A percentile compares a stretch with the other conserved stretches of the same genome.
Evolutionary conservation across 169 alveolate genomes (phyloP).

Genomic region (Ichthyophthirius multifiliis): DNA sequence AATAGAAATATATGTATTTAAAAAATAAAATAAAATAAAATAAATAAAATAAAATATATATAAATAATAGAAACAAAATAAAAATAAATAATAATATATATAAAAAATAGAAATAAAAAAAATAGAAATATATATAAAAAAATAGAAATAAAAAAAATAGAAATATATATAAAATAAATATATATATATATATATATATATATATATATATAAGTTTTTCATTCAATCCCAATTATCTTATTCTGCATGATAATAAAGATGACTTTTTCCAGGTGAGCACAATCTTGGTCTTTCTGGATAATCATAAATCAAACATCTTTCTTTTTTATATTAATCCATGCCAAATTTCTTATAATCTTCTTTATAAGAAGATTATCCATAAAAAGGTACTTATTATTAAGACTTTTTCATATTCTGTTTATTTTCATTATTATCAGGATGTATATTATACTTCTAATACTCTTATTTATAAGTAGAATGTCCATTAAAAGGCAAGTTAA

Average conservation of each 20-base stretch:
- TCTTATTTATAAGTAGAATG: neutral
- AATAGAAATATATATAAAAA: too few relatives aligned
- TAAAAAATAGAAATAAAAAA: too few relatives aligned
- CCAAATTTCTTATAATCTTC: neutral
- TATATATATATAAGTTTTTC: neutral
- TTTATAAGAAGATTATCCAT: neutral
- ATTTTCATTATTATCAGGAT: too few relatives aligned
- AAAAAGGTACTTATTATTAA: too few relatives aligned
- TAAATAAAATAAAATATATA: too few relatives aligned
- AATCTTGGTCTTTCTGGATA: conserved; percentile 12
- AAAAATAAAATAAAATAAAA: too few relatives aligned
- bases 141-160: neutral
- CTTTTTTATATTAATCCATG: neutral
- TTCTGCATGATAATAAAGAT: neutral
- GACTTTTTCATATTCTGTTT: too few relatives aligned
- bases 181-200: neutral
- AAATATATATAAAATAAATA: neutral
- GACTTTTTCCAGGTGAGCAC: conserved; percentile 17
- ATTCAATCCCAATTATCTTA: neutral
- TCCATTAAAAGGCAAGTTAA: neutral
- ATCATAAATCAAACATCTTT: neutral
- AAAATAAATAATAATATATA: too few relatives aligned
- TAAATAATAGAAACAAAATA: too few relatives aligned
- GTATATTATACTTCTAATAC: too few relatives aligned
- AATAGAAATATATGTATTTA: too few relatives aligned